phyloP scores from a whole-genome alignment of 2,329 filamentous ascomycete species.

The Diaporthe caulivora region DNA sequence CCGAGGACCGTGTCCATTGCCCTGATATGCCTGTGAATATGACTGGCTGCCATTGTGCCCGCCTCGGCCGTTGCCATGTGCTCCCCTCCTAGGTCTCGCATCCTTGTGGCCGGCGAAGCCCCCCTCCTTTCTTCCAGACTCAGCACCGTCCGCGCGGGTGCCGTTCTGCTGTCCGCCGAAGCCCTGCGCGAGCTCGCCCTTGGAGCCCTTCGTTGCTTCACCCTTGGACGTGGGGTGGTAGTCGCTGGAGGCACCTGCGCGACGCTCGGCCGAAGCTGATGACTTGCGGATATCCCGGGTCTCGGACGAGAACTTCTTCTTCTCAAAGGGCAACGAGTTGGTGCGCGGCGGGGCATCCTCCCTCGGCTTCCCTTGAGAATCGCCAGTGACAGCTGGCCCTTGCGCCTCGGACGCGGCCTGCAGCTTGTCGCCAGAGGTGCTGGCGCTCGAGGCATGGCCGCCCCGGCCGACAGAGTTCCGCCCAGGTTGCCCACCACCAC shows the following conservation, averaged over 20 bases:
- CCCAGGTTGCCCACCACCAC: conserved; percentile 61
- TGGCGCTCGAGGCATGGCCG: conserved; percentile 39
- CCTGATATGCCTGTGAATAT: conserved; percentile 29
- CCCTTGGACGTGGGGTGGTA: conserved; percentile 34
- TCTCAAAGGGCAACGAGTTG: conserved; percentile 34
- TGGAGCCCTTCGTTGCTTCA: conserved; percentile 34
- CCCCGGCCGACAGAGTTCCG: conserved; percentile 50
- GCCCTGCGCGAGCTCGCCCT: conserved; percentile 24
- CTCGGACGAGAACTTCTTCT: conserved; percentile 37
- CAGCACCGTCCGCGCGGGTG: conserved; percentile 31
- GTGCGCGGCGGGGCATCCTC: conserved; percentile 32
- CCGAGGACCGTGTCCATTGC: conserved; percentile 38
- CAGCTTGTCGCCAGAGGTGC: conserved; percentile 44
- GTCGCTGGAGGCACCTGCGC: conserved; percentile 29
- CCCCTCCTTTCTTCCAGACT: conserved; percentile 35
- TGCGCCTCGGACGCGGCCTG: conserved; percentile 32
- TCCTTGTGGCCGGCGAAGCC: conserved; percentile 35
- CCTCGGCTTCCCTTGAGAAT: conserved; percentile 33
- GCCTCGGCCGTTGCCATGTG: conserved; percentile 36
- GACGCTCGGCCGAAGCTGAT: conserved; percentile 31
- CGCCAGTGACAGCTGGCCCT: conserved; percentile 14
- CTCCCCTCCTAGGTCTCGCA: conserved; percentile 35
- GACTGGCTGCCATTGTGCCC: conserved; percentile 37
- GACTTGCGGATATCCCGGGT: conserved; percentile 33
- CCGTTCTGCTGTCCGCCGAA: conserved; percentile 19